Base-by-base conservation (phyloP, 176 grass and related monocot species). In the Triticum monococcum region DNA sequence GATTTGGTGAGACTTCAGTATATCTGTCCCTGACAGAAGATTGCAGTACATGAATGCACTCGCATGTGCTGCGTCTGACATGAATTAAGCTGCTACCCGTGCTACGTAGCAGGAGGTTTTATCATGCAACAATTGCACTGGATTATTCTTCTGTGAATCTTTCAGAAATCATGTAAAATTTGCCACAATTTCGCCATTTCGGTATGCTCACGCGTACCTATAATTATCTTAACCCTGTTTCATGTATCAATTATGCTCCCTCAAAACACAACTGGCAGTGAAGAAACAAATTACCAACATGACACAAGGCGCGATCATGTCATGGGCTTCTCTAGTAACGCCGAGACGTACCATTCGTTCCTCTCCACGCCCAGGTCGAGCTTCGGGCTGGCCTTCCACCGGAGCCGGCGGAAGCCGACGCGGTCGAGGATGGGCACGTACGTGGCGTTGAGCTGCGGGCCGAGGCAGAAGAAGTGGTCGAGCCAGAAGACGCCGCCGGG, bases 321-420 rank as follows among this genome's bases (percentile, higher is more conserved):
- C 92, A 93, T 87, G 81, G 95, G 91, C 79, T 88, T 97, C 87
- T 95, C 91, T 60, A 95, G 91, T 64, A 95, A 23, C 79, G 95
- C 92, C 41, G 95, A 97, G 69, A 97, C 26, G 70, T 97, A 97
- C 95, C 95, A 95, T 74, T 97, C 95, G 80, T 97, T 95, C 82
- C 90, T 97, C 76, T 90, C 89, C 5, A 60, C 37, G 20, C 92
- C 95, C 45, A 90, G 85, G 81, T 95, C 95, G 25, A 95, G 87
- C 85, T 97, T 97, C 11, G 82, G 85, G 36, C 87, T 89, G 68
- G 89, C 83, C 23, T 64, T 88, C 95, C 95, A 97, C 31, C 87
- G 83, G 56, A 95, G 80, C 26, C 84, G 75, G 16, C 45, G 88
- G 89, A 95, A 97, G 5, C 95, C 91, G 25, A 97, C 81, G 31